Percentiles rank a stretch among this genome's conserved stretches.
Conservation (phyloP, 345 rosid genomes). For the Syzygium aqueum region DNA sequence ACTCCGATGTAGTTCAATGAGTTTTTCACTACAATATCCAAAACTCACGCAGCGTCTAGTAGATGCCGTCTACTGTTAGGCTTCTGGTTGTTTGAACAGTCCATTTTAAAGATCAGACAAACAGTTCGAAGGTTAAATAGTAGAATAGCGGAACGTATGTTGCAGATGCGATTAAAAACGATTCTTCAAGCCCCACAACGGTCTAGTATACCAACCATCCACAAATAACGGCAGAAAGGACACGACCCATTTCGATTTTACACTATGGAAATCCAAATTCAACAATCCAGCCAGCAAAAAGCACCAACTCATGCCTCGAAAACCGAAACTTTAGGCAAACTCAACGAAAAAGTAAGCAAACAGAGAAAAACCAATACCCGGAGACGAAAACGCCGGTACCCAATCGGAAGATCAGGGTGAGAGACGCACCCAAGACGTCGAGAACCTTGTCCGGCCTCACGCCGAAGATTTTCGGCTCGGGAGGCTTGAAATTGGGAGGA, state of each 20-base stretch:
- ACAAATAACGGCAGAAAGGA: neutral
- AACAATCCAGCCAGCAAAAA: neutral
- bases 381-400: constrained; percentile 77
- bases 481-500: constrained; percentile 61
- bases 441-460: constrained; percentile 46
- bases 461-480: constrained; percentile 58
- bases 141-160: neutral
- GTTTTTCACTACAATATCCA: neutral
- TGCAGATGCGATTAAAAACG: neutral
- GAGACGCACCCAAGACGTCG: constrained; percentile 62
- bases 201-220: neutral
- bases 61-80: neutral
- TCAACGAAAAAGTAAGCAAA: neutral
- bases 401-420: constrained; percentile 57
- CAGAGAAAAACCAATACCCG: constrained; percentile 27
- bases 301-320: neutral
- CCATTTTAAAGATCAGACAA: neutral
- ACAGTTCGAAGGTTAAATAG: neutral
- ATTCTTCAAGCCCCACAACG: neutral
- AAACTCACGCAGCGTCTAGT: neutral
- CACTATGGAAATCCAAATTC: neutral
- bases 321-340: neutral
- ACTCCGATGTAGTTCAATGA: neutral
- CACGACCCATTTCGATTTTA: neutral
- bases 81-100: neutral